These are phyloP conservation scores for Grigorovia yakushimaensis DNA, from an alignment of 805 yeast species.

Conservation along the genomic window DNA sequence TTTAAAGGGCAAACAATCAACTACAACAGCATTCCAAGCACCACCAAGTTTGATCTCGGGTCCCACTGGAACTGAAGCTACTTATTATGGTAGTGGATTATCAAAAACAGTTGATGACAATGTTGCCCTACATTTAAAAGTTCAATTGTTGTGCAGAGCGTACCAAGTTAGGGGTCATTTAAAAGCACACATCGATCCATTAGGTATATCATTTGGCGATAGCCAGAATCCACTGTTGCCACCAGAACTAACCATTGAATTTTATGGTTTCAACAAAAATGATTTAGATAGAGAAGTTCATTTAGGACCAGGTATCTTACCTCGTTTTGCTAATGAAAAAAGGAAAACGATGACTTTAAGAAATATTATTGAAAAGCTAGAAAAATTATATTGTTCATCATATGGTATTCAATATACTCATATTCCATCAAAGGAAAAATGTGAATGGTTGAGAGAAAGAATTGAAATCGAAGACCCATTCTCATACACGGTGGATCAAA, in stretches of 20 bases:
- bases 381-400: constrained; percentile 73
- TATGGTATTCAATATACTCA: constrained; percentile 96
- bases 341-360: constrained; percentile 56
- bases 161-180: constrained; percentile 98
- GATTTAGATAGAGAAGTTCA: constrained; percentile 78
- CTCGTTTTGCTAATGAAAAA: constrained; percentile 67
- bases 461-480: constrained; percentile 86
- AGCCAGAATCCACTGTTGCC: constrained; percentile 48
- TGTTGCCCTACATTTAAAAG: constrained; percentile 82
- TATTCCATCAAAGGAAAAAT: constrained; percentile 87
- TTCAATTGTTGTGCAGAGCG: constrained; percentile 93
- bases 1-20: constrained; percentile 43
- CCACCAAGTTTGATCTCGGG: constrained; percentile 87
- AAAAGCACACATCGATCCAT: constrained; percentile 93
- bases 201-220: constrained; percentile 79
- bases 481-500: constrained; percentile 76
- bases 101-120: constrained; percentile 44
- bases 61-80: constrained; percentile 61
- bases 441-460: constrained; percentile 98
- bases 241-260: constrained; percentile 80
- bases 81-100: constrained; percentile 33
- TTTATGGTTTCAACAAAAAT: constrained; percentile 81
- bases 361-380: constrained; percentile 72
- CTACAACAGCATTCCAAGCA: constrained; percentile 70
- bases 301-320: constrained; percentile 95